phyloP scores from a whole-genome alignment of 106 monocot species.

The Gastrodia elata region DNA sequence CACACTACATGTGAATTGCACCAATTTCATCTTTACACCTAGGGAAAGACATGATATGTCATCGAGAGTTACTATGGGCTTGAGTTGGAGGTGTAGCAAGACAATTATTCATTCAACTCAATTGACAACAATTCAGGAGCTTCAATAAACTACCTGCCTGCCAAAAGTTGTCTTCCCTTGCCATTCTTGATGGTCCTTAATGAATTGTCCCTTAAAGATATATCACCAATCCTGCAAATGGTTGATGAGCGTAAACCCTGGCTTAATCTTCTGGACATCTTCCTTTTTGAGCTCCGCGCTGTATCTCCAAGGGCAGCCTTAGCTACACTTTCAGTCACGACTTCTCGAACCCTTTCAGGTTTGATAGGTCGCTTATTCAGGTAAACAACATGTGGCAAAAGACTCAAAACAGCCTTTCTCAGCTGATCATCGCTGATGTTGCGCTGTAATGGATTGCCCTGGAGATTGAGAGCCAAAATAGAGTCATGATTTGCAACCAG shows the following conservation, averaged over 20 bases:
- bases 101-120: too few species aligned
- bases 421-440: slow-evolving; percentile 85
- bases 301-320: slow-evolving; percentile 64
- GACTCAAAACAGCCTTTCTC: slow-evolving; percentile 49
- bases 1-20: too few species aligned
- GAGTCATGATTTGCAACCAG: slow-evolving; percentile 91
- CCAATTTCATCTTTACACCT: too few species aligned
- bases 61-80: too few species aligned
- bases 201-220: slow-evolving; percentile 7
- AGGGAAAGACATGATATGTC: too few species aligned
- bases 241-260: slow-evolving; percentile 9
- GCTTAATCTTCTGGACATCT: slow-evolving; percentile 12
- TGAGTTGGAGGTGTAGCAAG: too few species aligned
- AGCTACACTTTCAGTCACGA: slow-evolving; percentile 40
- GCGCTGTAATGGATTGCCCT: slow-evolving; percentile 76
- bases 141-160: slow-evolving; percentile 11
- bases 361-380: slow-evolving; percentile 85
- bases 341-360: slow-evolving; percentile 51
- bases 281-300: slow-evolving; percentile 16
- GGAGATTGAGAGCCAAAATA: slow-evolving; percentile 67
- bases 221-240: slow-evolving; percentile 11
- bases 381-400: slow-evolving; percentile 59
- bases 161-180: slow-evolving; percentile 1
- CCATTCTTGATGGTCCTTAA: slow-evolving; percentile 17
- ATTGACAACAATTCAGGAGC: too few species aligned